Percentiles rank a stretch among this genome's conserved stretches.
These are phyloP conservation scores for Poa pratensis DNA, from an alignment of 176 grass and related monocot species.

Conservation along the genomic window DNA sequence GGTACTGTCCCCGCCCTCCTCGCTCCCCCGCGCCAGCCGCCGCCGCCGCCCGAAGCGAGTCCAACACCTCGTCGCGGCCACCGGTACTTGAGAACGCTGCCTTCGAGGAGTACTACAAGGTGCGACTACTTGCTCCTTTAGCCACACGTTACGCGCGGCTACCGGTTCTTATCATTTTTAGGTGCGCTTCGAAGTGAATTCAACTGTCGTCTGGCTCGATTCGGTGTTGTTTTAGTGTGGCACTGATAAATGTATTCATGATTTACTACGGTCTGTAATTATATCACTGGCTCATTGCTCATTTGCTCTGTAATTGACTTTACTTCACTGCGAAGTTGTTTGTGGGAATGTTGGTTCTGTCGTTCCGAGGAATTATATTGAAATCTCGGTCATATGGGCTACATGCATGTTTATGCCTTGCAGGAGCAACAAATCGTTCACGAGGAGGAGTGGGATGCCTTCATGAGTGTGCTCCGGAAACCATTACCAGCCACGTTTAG, in stretches of 20 bases:
- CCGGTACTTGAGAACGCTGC: slow-evolving; percentile 70
- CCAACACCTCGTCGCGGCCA: slow-evolving; percentile 53
- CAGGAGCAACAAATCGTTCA: slow-evolving; percentile 76
- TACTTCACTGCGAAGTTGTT: neutral
- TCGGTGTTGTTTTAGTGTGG: neutral
- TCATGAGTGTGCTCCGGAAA: slow-evolving; percentile 60
- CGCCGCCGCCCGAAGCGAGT: slow-evolving; percentile 1
- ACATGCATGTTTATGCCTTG: neutral
- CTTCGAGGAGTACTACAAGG: slow-evolving; percentile 97
- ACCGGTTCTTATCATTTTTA: neutral
- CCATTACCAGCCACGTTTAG: slow-evolving; percentile 82
- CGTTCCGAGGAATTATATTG: neutral
- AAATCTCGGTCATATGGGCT: neutral
- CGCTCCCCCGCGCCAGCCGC: slow-evolving; percentile 16
- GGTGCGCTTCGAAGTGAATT: slow-evolving; percentile 1
- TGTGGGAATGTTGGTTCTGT: neutral
- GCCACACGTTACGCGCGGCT: neutral
- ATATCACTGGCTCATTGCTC: neutral
- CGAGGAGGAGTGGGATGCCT: slow-evolving; percentile 79
- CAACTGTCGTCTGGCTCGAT: neutral
- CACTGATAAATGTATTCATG: neutral
- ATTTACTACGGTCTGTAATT: neutral
- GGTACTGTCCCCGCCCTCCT: slow-evolving; percentile 27
- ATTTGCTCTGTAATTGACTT: neutral
- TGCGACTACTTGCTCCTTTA: slow-evolving; percentile 17